These are phyloP conservation scores for Coffea canephora DNA, from an alignment of 257 asterid species.

Conservation along the genomic window DNA sequence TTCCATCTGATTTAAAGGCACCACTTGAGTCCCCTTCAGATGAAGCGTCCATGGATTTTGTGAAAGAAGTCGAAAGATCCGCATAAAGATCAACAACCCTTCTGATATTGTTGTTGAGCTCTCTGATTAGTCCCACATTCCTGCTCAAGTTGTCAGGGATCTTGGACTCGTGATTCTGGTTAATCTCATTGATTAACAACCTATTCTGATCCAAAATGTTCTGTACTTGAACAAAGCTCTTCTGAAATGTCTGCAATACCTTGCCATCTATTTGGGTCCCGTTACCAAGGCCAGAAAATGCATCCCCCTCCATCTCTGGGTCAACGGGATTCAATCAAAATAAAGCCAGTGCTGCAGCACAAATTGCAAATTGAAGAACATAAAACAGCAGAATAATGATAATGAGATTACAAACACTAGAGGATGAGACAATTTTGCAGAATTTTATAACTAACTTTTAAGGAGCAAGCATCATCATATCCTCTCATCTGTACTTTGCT, in stretches of 20 bases:
- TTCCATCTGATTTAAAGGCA: constrained; percentile 49
- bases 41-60: constrained; percentile 61
- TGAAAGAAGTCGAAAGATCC: constrained; percentile 66
- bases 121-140: constrained; percentile 79
- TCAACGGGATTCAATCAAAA: constrained; percentile 25
- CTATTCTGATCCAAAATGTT: constrained; percentile 76
- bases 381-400: neutral
- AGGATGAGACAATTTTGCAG: constrained; percentile 26
- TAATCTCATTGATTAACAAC: constrained; percentile 72
- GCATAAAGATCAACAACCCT: constrained; percentile 82
- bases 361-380: constrained; percentile 16
- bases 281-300: constrained; percentile 56
- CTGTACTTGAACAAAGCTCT: constrained; percentile 83
- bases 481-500: constrained; percentile 50
- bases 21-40: constrained; percentile 83
- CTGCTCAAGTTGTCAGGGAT: constrained; percentile 73
- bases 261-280: constrained; percentile 65
- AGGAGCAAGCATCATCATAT: constrained; percentile 52
- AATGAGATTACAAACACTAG: constrained; percentile 8
- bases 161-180: constrained; percentile 88
- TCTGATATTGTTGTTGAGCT: constrained; percentile 78
- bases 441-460: constrained; percentile 26
- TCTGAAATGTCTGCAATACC: constrained; percentile 71
- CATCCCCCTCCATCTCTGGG: constrained; percentile 70
- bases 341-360: constrained; percentile 32